Percentiles rank a stretch among this genome's conserved stretches.
Evolutionary conservation across 2,329 filamentous ascomycete species (phyloP).

Genomic region (Clonostachys rhizophaga): DNA sequence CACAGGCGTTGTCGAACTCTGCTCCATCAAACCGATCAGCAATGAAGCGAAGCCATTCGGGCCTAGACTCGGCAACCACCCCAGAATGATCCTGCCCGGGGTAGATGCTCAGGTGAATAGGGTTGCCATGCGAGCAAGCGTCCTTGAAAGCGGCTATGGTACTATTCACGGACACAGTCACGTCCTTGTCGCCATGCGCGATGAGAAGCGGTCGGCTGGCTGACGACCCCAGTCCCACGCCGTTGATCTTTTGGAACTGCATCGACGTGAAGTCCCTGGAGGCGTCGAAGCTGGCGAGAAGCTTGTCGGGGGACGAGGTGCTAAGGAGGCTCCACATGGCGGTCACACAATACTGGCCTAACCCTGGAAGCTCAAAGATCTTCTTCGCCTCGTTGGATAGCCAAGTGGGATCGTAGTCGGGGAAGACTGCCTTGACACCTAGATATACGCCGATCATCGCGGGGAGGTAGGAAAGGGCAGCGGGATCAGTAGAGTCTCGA

Average conservation of each 20-base stretch:
- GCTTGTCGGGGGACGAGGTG: constrained; percentile 1
- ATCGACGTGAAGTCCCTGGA: background rate
- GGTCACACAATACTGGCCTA: constrained; percentile 2
- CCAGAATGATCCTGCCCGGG: constrained; percentile 6
- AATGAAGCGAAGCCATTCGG: constrained; percentile 10
- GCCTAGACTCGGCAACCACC: constrained; percentile 5
- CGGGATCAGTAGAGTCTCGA: too few relatives aligned
- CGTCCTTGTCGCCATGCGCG: constrained; percentile 20
- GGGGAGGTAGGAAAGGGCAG: too few relatives aligned
- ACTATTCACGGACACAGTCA: constrained; percentile 4
- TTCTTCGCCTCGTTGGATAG: too few relatives aligned
- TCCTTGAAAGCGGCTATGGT: constrained; percentile 4
- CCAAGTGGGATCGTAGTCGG: too few relatives aligned
- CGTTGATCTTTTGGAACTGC: background rate
- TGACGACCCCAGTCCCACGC: background rate
- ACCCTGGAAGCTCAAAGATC: too few relatives aligned
- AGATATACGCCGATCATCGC: too few relatives aligned
- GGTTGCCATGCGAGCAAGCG: constrained; percentile 4
- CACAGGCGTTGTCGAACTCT: too few relatives aligned
- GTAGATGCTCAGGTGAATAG: constrained; percentile 7
- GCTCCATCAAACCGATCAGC: constrained; percentile 8
- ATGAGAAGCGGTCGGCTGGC: constrained; percentile 24
- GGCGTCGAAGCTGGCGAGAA: constrained; percentile 4
- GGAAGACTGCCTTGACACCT: too few relatives aligned
- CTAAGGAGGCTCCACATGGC: constrained; percentile 21